Evolutionary conservation across 148 eudicot species (phyloP).

Genomic region (Gaultheria prostrata): DNA sequence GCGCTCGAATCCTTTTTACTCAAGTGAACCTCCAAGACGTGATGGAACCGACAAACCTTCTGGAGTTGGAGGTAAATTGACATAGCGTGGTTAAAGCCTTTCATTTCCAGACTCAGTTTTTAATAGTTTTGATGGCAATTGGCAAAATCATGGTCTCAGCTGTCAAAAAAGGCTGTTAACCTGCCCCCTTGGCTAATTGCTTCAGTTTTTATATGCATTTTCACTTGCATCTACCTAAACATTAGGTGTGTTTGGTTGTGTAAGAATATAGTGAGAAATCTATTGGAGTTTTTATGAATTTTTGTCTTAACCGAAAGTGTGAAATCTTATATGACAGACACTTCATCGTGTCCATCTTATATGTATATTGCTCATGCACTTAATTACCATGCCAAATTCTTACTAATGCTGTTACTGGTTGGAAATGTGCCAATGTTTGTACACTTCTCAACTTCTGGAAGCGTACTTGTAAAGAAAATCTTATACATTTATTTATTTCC

Average conservation of each 20-base stretch:
- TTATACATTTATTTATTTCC: background rate
- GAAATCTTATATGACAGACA: background rate
- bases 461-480: background rate
- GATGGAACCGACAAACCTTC: constrained; percentile 62
- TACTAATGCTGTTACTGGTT: background rate
- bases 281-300: background rate
- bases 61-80: constrained; percentile 48
- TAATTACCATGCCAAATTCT: background rate
- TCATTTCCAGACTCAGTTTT: background rate
- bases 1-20: constrained; percentile 57
- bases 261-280: background rate
- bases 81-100: background rate
- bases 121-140: background rate
- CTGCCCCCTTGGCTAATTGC: background rate
- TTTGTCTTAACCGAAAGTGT: background rate
- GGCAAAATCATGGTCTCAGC: background rate
- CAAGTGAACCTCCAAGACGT: constrained; percentile 46
- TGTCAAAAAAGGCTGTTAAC: background rate
- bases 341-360: background rate
- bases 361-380: background rate
- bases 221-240: background rate
- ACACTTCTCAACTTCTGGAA: background rate
- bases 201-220: background rate
- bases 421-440: background rate
- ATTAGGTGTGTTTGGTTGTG: background rate